Evolutionary conservation across 75 land plant genomes (phyloP), one percentile per base, ranked within the genome.

Genomic region (Cupressus sempervirens): DNA sequence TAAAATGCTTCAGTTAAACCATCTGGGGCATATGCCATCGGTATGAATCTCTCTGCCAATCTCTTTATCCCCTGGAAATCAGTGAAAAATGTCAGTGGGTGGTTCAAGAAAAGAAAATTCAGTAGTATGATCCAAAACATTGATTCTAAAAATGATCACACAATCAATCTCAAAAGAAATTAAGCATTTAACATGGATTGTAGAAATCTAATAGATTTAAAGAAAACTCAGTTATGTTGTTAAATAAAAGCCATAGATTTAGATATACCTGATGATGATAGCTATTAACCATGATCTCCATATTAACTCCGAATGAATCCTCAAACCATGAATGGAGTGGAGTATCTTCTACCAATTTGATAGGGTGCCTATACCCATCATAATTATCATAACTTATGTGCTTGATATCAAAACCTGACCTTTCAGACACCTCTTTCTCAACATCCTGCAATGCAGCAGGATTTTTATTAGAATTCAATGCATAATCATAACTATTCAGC

Each of bases 1-100:
- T 96, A 98, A 74, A 98, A 98, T 18, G 92, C 99, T 83, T 98
- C 98, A 38, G 94, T 85, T 32, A 98, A 79, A 6, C 97, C 95
- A 84, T 96, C 98, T 3, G 94, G 89, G 53, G 53, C 53, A 50
- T 50, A 50, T 50, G 53, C 53, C 53, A 50, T 50, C 13, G 53
- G 53, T 13, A 0, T 50, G 85, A 98, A 98, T 75, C 99, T 86
- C 79, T 91, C 91, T 16, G 99, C 94, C 76, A 98, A 80, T 81
- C 89, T 89, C 93, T 96, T 96, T 86, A 98, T 98, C 13, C 99
- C 98, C 88, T 97, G 94, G 20, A 81, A 81, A 29, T 30, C 45
- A 76, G n/a, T 14, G 35, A 74, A 74, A 10, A n/a, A 67, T 15
- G 7, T 30, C 1, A 41, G 35, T 46, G 13, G 43, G 11, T 41